Conservation (phyloP, 1,284 basidiomycete species). For the Mycosarcoma maydis region DNA sequence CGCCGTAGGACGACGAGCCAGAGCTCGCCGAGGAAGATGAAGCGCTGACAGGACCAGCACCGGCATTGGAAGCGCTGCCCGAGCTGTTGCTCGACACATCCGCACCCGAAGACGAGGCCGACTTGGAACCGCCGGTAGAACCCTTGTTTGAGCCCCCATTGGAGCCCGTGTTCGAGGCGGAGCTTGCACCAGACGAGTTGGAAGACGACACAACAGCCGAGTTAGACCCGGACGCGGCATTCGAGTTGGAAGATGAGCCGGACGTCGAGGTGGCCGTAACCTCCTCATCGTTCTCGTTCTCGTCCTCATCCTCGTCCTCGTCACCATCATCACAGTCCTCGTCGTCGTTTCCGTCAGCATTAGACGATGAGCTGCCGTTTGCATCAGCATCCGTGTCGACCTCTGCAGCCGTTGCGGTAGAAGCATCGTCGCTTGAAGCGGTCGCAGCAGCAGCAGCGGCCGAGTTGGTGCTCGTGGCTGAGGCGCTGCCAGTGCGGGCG, state of each 20-base stretch:
- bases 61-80: constrained; percentile 4
- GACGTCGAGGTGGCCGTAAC: constrained; percentile 7
- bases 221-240: constrained; percentile 4
- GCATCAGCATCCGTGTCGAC: no score
- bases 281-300: constrained; percentile 7
- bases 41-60: constrained; percentile 3
- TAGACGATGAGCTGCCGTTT: no score
- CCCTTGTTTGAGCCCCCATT: not conserved
- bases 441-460: constrained; percentile 5
- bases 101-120: constrained; percentile 13
- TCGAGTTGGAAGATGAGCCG: constrained; percentile 14
- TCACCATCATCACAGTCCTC: constrained; percentile 24
- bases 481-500: constrained; percentile 1
- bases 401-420: constrained; percentile 16
- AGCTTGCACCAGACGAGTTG: not conserved
- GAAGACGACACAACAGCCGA: constrained; percentile 7
- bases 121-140: constrained; percentile 4
- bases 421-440: constrained; percentile 7
- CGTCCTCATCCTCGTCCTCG: constrained; percentile 12
- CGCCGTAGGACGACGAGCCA: constrained; percentile 17
- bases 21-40: constrained; percentile 12
- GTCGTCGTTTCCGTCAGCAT: not conserved
- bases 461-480: constrained; percentile 8
- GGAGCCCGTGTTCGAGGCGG: constrained; percentile 12
- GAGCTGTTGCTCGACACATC: constrained; percentile 2